Conservation (phyloP, 1,284 basidiomycete genomes). For the Ceratorhiza oryzae-sativae region DNA sequence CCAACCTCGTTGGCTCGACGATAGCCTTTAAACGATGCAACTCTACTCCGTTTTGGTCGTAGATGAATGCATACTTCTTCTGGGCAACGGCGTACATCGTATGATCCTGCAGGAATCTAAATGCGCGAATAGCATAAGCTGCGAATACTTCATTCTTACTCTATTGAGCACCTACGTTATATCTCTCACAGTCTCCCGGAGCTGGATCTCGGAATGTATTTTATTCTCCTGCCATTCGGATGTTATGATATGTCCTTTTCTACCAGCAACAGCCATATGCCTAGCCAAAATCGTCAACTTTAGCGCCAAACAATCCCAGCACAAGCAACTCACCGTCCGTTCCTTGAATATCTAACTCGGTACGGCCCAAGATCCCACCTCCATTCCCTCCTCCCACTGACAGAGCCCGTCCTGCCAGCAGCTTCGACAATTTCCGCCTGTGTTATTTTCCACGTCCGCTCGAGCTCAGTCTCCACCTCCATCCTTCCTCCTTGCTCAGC, state of each 20-base stretch:
- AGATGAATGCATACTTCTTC: constrained; percentile 96
- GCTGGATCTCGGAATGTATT: constrained; percentile 86
- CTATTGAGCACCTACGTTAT: constrained; percentile 67
- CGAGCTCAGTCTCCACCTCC: constrained; percentile 77
- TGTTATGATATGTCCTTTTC: constrained; percentile 88
- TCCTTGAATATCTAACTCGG: constrained; percentile 82
- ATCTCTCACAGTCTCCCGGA: constrained; percentile 89
- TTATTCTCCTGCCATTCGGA: constrained; percentile 94
- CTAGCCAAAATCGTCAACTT: constrained; percentile 53
- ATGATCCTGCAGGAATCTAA: constrained; percentile 90
- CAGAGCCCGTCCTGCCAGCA: constrained; percentile 75
- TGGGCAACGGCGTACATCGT: constrained; percentile 95
- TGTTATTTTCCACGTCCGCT: constrained; percentile 86
- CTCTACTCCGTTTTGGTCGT: constrained; percentile 94
- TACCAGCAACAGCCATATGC: constrained; percentile 84
- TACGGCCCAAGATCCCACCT: constrained; percentile 90
- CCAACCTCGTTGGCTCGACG: constrained; percentile 88
- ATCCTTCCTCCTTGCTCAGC: constrained; percentile 72
- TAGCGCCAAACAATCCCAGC: constrained; percentile 35
- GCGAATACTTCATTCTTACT: background rate
- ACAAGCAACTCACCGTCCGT: constrained; percentile 76
- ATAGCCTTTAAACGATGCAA: constrained; percentile 85
- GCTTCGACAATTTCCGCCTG: constrained; percentile 79
- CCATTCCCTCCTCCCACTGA: constrained; percentile 79
- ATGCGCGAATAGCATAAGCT: background rate